Percentiles rank a stretch among this genome's conserved stretches.
phyloP scores from a whole-genome alignment of 768 basidiomycete species.

The Tulasnella sp. region DNA sequence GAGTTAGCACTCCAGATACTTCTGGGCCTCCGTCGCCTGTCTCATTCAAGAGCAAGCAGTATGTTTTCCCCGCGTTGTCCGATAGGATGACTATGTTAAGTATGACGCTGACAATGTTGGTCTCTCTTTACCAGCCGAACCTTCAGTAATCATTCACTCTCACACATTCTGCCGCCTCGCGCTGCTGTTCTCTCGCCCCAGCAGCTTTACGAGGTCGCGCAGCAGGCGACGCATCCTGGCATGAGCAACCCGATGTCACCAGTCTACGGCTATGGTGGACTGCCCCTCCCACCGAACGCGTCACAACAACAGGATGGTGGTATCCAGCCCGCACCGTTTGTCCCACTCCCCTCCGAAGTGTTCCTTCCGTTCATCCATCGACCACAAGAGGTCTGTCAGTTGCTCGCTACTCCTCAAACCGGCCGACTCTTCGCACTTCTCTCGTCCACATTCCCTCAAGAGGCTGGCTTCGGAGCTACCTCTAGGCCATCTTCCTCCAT shows the following conservation, averaged over 20 bases:
- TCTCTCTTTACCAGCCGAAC: constrained; percentile 22
- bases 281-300: neutral
- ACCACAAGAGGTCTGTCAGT: constrained; percentile 56
- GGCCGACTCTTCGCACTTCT: constrained; percentile 63
- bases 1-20: constrained; percentile 17
- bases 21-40: constrained; percentile 20
- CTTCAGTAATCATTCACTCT: constrained; percentile 23
- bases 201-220: constrained; percentile 62
- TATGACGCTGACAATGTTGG: neutral
- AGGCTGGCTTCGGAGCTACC: constrained; percentile 5
- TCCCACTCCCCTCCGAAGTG: constrained; percentile 62
- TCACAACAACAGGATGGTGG: constrained; percentile 43
- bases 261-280: neutral
- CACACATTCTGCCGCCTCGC: constrained; percentile 29
- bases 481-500: constrained; percentile 18
- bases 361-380: constrained; percentile 83
- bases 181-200: constrained; percentile 51
- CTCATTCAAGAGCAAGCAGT: constrained; percentile 18
- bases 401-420: constrained; percentile 57
- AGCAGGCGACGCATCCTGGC: constrained; percentile 9
- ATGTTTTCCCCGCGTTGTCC: constrained; percentile 26
- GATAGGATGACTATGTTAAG: constrained; percentile 26
- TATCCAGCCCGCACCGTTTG: constrained; percentile 41
- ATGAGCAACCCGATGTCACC: neutral
- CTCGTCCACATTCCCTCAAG: constrained; percentile 46